Base-by-base conservation (phyloP, 1,139 yeast species). In the Debaryomycetaceae sp. region DNA sequence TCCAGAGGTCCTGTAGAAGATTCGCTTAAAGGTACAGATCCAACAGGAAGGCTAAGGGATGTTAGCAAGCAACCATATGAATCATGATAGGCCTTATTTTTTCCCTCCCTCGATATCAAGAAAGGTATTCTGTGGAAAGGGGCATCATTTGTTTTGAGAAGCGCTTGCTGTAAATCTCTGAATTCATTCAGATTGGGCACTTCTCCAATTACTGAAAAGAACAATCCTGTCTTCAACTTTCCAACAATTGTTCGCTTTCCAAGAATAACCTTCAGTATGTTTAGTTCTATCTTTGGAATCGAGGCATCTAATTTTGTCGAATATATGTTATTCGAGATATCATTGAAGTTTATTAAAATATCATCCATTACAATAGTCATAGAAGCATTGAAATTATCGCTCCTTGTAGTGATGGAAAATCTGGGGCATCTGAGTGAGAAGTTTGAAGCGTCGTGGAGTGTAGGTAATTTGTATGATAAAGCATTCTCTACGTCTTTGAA, bases 111-210 rank as follows among this genome's bases (percentile, higher is more conserved):
- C 7, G 77, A 76, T 14, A 91, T 63, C 34, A 91, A 61, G 57
- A 89, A 90, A 0, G 95, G 84, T 22, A 82, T 70, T 43, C 99
- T 67, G 53, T 87, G 95, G 52, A 80, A 89, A 0, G 96, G 91
- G 0, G 88, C 87, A 67, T 93, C 99, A 56, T 87, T 87, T 9
- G 70, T 54, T 23, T 79, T 68, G 2, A 90, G 68, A 60, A 87
- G 95, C 6, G 71, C 70, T 46, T 84, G 84, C 60, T 90, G 97
- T 17, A 65, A 58, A 8, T 60, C 60, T 45, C 81, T 65, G 39
- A 76, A 77, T 7, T 70, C 70, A 1, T 62, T 60, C 57, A 75
- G 78, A 42, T 81, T 69, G 6, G 72, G 65, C 47, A 80, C 78
- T 49, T 81, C 83, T 27, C 76, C 69, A 51, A 89, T 85, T 50